A percentile compares a stretch with the other conserved stretches of the same genome.
These are phyloP conservation scores for Claviceps africana DNA, from an alignment of 2,329 filamentous ascomycete genomes.

Conservation along the genomic window DNA sequence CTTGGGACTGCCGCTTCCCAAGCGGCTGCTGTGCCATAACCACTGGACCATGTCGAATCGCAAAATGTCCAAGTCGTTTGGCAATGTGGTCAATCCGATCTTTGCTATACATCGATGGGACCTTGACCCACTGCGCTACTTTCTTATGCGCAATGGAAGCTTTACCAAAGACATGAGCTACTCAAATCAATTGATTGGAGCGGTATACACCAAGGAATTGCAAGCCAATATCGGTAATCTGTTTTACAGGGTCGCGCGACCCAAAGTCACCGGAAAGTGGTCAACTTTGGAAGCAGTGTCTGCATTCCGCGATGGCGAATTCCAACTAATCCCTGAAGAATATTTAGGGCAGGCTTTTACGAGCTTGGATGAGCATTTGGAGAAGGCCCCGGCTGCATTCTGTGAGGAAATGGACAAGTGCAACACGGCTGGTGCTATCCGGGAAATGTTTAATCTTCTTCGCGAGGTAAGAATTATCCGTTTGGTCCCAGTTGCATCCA, in stretches of 20 bases:
- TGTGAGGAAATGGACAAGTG: constrained; percentile 46
- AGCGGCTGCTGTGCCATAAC: constrained; percentile 71
- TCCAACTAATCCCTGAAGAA: constrained; percentile 7
- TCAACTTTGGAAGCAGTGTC: constrained; percentile 46
- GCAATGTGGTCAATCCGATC: constrained; percentile 91
- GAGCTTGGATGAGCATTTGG: constrained; percentile 16
- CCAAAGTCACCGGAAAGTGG: constrained; percentile 43
- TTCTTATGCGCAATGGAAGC: constrained; percentile 67
- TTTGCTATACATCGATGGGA: constrained; percentile 83
- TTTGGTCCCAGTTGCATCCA: background rate
- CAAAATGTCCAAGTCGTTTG: constrained; percentile 95
- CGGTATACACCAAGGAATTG: constrained; percentile 66
- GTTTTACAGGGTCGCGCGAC: constrained; percentile 52
- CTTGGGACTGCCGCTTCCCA: constrained; percentile 63
- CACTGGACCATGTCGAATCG: constrained; percentile 87
- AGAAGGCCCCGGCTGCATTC: constrained; percentile 15
- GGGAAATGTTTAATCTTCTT: constrained; percentile 47
- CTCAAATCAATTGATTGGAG: constrained; percentile 61
- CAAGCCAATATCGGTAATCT: constrained; percentile 72
- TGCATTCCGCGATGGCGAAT: constrained; percentile 13
- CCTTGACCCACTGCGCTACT: constrained; percentile 78
- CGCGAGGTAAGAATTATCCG: constrained; percentile 33
- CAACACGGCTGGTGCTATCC: constrained; percentile 51
- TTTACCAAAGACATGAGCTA: constrained; percentile 72
- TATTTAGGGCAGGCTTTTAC: constrained; percentile 6